Evolutionary conservation across 2,329 filamentous ascomycete genomes (phyloP).

Genomic region (Sordariomycetes sp.): DNA sequence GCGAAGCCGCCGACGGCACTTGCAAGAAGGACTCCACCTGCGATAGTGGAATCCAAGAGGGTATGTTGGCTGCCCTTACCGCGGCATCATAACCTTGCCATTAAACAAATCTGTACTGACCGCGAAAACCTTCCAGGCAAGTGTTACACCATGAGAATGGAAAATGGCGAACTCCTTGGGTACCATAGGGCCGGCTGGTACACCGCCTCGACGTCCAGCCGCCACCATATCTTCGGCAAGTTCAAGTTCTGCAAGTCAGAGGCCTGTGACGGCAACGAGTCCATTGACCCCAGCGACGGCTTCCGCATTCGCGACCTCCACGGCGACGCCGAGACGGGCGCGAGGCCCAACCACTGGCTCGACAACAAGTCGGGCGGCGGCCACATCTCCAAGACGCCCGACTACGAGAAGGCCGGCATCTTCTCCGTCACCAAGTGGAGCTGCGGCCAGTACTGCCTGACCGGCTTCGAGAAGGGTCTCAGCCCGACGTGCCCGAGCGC

Average conservation of each 20-base stretch:
- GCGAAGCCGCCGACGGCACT: constrained; percentile 4
- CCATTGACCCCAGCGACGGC: constrained; percentile 6
- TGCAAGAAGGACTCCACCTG: not conserved
- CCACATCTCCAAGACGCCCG: constrained; percentile 7
- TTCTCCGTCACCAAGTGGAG: constrained; percentile 11
- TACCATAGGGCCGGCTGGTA: constrained; percentile 4
- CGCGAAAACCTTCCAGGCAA: not conserved
- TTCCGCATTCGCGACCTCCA: constrained; percentile 8
- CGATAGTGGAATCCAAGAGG: not conserved
- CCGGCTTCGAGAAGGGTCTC: constrained; percentile 7
- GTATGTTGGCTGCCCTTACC: not conserved
- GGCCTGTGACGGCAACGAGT: constrained; percentile 5
- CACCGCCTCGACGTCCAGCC: constrained; percentile 7
- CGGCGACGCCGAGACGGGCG: constrained; percentile 3
- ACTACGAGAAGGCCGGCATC: constrained; percentile 6
- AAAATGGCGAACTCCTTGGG: constrained; percentile 18
- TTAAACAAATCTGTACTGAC: not conserved
- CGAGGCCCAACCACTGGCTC: constrained; percentile 4
- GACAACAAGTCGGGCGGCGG: constrained; percentile 7
- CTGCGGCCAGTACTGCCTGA: constrained; percentile 9
- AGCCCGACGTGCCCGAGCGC: constrained; percentile 8
- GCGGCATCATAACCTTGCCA: not conserved
- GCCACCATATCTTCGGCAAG: constrained; percentile 9
- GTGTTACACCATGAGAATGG: constrained; percentile 25
- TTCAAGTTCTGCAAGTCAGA: constrained; percentile 9